Conservation (phyloP, 2,329 filamentous ascomycete genomes). For the Lasiodiplodia gonubiensis region DNA sequence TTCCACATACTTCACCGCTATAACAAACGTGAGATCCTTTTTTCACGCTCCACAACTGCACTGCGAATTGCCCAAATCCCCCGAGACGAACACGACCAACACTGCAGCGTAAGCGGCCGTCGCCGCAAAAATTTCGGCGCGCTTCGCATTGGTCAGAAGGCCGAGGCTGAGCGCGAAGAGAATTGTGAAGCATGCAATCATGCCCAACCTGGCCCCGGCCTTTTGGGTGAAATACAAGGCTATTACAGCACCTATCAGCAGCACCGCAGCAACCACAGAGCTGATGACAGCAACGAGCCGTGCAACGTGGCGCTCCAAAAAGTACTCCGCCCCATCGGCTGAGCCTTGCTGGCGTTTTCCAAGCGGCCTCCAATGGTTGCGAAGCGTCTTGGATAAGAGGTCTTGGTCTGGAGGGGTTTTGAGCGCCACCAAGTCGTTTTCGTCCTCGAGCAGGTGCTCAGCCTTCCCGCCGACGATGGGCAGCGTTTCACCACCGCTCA, state of each 20-base stretch:
- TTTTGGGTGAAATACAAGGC: background rate
- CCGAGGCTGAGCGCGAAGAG: slow-evolving; percentile 36
- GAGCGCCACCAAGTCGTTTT: background rate
- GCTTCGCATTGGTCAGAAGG: slow-evolving; percentile 34
- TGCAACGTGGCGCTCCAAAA: background rate
- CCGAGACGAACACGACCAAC: slow-evolving; percentile 35
- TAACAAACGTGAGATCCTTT: background rate
- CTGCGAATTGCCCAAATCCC: background rate
- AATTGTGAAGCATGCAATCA: slow-evolving; percentile 27
- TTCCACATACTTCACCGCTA: no score
- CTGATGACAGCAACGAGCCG: background rate
- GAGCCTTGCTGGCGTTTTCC: no score
- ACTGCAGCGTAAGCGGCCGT: slow-evolving; percentile 37
- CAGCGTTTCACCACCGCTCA: background rate
- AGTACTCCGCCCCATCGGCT: background rate
- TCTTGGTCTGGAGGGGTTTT: background rate
- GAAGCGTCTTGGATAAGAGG: background rate
- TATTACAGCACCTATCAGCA: background rate
- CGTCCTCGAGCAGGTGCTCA: background rate
- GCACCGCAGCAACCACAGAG: background rate
- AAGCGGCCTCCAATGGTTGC: no score
- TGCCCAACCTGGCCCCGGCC: background rate
- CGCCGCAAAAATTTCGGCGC: slow-evolving; percentile 37
- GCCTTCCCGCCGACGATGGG: background rate
- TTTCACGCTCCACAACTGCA: background rate